Base-by-base conservation (phyloP, 805 yeast species). In the Alloascoidea hylecoeti region DNA sequence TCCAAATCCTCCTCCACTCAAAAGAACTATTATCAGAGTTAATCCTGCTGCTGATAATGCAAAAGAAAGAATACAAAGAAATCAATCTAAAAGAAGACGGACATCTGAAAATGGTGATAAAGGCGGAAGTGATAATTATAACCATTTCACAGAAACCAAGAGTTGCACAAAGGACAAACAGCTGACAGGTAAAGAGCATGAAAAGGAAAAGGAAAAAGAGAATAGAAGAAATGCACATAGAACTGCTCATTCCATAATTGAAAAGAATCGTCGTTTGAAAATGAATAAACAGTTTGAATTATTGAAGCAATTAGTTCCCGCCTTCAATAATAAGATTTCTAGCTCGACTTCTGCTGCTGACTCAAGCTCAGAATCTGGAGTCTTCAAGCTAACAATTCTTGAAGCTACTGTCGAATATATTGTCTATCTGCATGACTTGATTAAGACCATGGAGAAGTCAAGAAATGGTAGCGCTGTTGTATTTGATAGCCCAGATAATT, bases 201-300 rank as follows among this genome's bases (percentile, higher is more conserved):
- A 23, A n/a, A 23, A 23, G n/a, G 30, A 23, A 23, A 23, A 23
- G n/a, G 9, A 9, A n/a, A 23, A 23, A 23, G 13, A 63, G 35
- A 56, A 56, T 43, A 61, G 68, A 40, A 60, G 63, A 40, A 56
- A 60, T 37, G 73, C 71, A 35, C 60, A 72, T 34, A 71, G 68
- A 45, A 61, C 66, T 6, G 76, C 76, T 13, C 94, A 83, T 53
- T 76, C 86, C 2, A 75, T 79, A 33, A 83, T 83, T 42, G 94
- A 83, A 53, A 78, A 83, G 49, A 70, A 82, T 47, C 65, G 94
- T 46, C 61, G 94, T 42, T 70, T 78, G 38, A 79, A 80, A 50
- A 79, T 83, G 64, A 83, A 83, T 54, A 62, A 86, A 38, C 92
- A 83, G 55, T 83, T 81, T 51, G 92, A 81, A 52, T 84, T 88